Percentiles rank a stretch among this genome's conserved stretches.
phyloP scores from a whole-genome alignment of 306 rosid species.

The Astragalus glycyphyllos region DNA sequence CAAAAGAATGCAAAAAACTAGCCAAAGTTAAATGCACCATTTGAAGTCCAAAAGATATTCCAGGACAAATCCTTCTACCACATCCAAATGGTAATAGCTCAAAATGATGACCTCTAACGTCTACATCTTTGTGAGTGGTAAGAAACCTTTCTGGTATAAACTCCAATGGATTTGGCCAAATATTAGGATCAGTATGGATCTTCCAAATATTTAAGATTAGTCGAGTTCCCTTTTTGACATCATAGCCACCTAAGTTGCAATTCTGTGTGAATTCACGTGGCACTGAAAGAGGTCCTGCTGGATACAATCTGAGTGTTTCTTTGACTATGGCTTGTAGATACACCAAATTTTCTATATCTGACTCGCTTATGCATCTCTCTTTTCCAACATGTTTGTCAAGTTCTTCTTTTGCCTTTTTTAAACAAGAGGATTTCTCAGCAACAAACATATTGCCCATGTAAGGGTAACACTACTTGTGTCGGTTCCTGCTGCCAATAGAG shows the following conservation, averaged over 20 bases:
- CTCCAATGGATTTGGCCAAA: neutral
- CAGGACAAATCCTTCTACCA: slow-evolving; percentile 32
- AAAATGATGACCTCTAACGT: slow-evolving; percentile 23
- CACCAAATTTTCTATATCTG: slow-evolving; percentile 7
- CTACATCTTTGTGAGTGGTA: slow-evolving; percentile 19
- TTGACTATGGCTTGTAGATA: slow-evolving; percentile 28
- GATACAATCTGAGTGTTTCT: slow-evolving; percentile 17
- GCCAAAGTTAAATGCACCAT: slow-evolving; percentile 15
- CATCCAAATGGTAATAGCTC: slow-evolving; percentile 25
- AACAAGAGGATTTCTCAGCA: too few species aligned
- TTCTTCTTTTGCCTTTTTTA: slow-evolving; percentile 24
- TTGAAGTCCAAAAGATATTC: neutral
- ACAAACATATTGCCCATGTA: too few species aligned
- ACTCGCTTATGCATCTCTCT: neutral
- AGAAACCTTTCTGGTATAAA: neutral
- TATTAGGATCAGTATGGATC: neutral
- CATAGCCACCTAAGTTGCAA: slow-evolving; percentile 18
- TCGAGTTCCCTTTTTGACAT: slow-evolving; percentile 4
- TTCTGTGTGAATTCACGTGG: neutral
- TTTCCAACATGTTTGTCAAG: slow-evolving; percentile 30
- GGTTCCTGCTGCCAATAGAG: too few species aligned
- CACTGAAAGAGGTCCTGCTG: neutral
- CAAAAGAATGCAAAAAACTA: slow-evolving; percentile 24
- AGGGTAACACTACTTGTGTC: neutral
- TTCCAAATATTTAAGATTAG: neutral